phyloP scores from a whole-genome alignment of 495 filamentous ascomycete genomes.

The Neurospora sp. region DNA sequence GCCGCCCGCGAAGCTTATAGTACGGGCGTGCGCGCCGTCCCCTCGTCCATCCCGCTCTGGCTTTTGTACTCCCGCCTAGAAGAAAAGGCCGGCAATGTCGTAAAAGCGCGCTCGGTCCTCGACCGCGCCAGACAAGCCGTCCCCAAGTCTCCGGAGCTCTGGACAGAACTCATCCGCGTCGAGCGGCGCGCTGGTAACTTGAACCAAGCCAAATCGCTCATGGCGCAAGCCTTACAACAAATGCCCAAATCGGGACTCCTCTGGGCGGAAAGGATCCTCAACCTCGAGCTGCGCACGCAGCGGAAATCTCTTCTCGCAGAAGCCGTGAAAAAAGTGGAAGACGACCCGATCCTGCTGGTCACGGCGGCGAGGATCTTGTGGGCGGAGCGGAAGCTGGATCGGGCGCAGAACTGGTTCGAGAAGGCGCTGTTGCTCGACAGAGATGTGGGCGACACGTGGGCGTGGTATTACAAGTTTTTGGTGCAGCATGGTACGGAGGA shows the following conservation, averaged over 20 bases:
- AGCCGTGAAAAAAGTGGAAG: conserved; percentile 93
- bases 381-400: conserved; percentile 66
- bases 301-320: conserved; percentile 83
- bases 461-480: conserved; percentile 95
- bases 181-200: conserved; percentile 83
- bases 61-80: conserved; percentile 79
- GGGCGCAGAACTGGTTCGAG: conserved; percentile 92
- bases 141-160: conserved; percentile 75
- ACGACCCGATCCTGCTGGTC: conserved; percentile 72
- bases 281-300: conserved; percentile 83
- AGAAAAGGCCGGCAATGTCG: conserved; percentile 70
- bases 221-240: conserved; percentile 88
- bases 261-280: conserved; percentile 89
- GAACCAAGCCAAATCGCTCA: conserved; percentile 72
- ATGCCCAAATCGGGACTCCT: conserved; percentile 80
- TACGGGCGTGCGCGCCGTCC: conserved; percentile 76
- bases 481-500: conserved; percentile 85
- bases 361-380: conserved; percentile 47
- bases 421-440: conserved; percentile 80
- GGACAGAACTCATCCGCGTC: conserved; percentile 84
- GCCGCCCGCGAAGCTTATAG: conserved; percentile 88
- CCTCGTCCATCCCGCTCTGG: conserved; percentile 78
- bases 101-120: conserved; percentile 86
- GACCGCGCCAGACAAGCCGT: conserved; percentile 80
- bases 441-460: conserved; percentile 89